Percentiles rank a stretch among this genome's conserved stretches.
Evolutionary conservation across 257 asterid species (phyloP).

Genomic region (Rubia yunnanensis): DNA sequence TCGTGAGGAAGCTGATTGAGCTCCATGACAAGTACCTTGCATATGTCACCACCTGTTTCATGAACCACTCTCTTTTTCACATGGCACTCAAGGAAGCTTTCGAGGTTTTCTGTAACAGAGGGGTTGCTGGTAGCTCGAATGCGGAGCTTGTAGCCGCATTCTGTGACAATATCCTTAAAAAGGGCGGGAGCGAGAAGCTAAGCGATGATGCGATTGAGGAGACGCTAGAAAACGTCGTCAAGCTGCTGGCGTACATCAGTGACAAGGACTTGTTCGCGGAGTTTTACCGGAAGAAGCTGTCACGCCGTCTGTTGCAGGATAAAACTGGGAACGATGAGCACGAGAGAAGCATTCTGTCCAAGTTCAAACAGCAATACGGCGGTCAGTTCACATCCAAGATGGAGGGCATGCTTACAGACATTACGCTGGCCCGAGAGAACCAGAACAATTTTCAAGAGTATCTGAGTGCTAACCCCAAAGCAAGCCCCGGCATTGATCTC

Average conservation of each 20-base stretch:
- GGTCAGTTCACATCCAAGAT: constrained; percentile 52
- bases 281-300: constrained; percentile 49
- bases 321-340: constrained; percentile 42
- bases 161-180: constrained; percentile 46
- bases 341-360: constrained; percentile 36
- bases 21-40: constrained; percentile 40
- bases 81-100: constrained; percentile 53
- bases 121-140: constrained; percentile 31
- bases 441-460: constrained; percentile 30
- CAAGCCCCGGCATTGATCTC: constrained; percentile 41
- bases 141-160: constrained; percentile 44
- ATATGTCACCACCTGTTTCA: constrained; percentile 34
- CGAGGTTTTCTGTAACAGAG: constrained; percentile 45
- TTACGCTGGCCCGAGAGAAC: constrained; percentile 39
- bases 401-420: constrained; percentile 69
- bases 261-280: constrained; percentile 58
- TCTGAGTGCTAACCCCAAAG: constrained; percentile 17
- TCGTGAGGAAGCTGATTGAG: constrained; percentile 35
- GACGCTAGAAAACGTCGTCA: constrained; percentile 47
- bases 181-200: constrained; percentile 42
- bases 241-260: constrained; percentile 34
- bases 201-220: constrained; percentile 49
- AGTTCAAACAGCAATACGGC: constrained; percentile 50
- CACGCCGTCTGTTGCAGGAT: constrained; percentile 48
- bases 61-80: constrained; percentile 32